phyloP scores from a whole-genome alignment of 495 filamentous ascomycete genomes.

The Penicillium desertorum region DNA sequence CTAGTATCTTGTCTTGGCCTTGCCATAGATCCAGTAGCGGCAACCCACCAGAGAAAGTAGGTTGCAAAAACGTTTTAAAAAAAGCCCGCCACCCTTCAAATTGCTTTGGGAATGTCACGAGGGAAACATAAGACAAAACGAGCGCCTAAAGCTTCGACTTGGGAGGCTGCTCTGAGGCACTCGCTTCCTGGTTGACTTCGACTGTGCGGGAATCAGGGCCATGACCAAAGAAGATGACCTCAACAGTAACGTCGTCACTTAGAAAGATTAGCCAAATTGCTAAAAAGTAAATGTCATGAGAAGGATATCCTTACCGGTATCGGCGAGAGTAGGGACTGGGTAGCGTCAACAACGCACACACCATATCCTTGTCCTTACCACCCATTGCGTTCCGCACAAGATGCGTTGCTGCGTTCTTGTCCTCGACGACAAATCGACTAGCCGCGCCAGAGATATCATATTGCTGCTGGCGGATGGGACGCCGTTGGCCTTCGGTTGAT shows the following conservation, averaged over 20 bases:
- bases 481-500: slow-evolving; percentile 55
- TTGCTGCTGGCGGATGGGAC: slow-evolving; percentile 81
- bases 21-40: background rate
- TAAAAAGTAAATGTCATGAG: background rate
- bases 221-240: slow-evolving; percentile 97
- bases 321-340: slow-evolving; percentile 86
- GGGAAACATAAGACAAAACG: background rate
- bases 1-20: background rate
- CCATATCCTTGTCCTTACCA: slow-evolving; percentile 88
- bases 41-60: background rate
- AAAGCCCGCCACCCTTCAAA: background rate
- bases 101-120: background rate
- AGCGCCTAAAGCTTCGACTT: slow-evolving; percentile 58
- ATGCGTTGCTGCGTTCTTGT: slow-evolving; percentile 96
- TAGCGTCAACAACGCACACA: slow-evolving; percentile 89
- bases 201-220: slow-evolving; percentile 72
- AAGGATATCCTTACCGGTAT: slow-evolving; percentile 64
- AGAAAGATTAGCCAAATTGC: slow-evolving; percentile 12
- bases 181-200: slow-evolving; percentile 81
- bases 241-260: slow-evolving; percentile 93
- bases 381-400: slow-evolving; percentile 94
- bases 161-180: slow-evolving; percentile 53
- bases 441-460: slow-evolving; percentile 69
- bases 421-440: slow-evolving; percentile 86
- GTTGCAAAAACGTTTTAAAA: background rate